Base-by-base conservation (phyloP, 495 filamentous ascomycete genomes). In the Eremomyces bilateralis region DNA sequence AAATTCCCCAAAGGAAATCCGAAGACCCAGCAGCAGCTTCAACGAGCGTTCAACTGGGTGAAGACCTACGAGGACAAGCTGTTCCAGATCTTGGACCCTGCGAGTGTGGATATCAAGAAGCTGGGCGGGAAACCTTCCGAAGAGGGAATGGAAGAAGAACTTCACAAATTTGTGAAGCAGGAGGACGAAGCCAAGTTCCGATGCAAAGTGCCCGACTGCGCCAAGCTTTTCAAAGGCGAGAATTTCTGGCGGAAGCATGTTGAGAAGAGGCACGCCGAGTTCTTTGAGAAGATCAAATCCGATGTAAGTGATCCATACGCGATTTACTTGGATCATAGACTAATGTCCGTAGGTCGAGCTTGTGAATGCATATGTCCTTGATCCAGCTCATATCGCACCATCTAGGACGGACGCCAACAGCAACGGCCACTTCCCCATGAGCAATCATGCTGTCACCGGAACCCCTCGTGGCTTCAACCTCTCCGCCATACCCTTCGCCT, bases 21-120 rank as follows among this genome's bases (percentile, higher is more conserved):
- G 33, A 92, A 91, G 54, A 66, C 70, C 1, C 83, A 93, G 45
- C 76, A 85, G 46, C 90, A 95, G 55, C 66, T 95, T 20, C 76
- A 80, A 48, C 71, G 90, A 29, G 90, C 88, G 1, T 92, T 82
- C 59, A 99, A 99, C 45, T 95, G 90, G 90, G 91, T 94, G n/a
- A 85, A 75, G 56, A 93, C 84, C 0, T 99, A 91, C 46, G 88
- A 99, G 49, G 88, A 99, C 43, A 99, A 95, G 60, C 63, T 94
- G 35, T 60, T 80, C 50, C 81, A 88, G 50, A 76, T 91, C 27
- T 61, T 99, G 15, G 83, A 95, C 47, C 85, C 85, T 4, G 78
- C 92, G 19, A 70, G 69, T 36, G 80, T 78, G 24, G 81, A 93
- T 46, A 58, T 94, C 33, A 55, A 54, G 47, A 94, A 93, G 54